Conservation (phyloP, 2,329 filamentous ascomycete genomes). For the Penicillium sp. region DNA sequence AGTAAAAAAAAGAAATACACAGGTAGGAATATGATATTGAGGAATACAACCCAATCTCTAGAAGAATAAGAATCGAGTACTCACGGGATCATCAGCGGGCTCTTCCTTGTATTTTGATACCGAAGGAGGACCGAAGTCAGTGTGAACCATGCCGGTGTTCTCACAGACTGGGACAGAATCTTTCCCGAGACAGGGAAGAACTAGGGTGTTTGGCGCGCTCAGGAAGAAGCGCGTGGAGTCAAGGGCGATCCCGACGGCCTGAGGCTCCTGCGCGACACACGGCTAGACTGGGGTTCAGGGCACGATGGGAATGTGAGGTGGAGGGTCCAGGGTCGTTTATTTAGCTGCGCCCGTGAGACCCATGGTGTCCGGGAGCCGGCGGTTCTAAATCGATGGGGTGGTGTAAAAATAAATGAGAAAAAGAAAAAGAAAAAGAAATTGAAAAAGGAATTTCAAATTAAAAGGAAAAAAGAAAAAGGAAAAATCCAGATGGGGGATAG, state of each 20-base stretch:
- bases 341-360: conserved; percentile 35
- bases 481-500: conserved; percentile 9
- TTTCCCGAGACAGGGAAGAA: neutral
- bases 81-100: conserved; percentile 48
- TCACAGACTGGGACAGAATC: conserved; percentile 23
- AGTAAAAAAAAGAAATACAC: conserved; percentile 8
- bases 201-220: conserved; percentile 13
- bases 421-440: conserved; percentile 11
- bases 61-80: conserved; percentile 25
- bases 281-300: conserved; percentile 26
- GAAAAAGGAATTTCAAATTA: conserved; percentile 9
- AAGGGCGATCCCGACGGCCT: conserved; percentile 19
- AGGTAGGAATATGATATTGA: conserved; percentile 23
- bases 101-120: conserved; percentile 50
- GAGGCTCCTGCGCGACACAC: conserved; percentile 31
- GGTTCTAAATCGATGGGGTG: neutral
- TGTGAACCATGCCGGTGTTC: conserved; percentile 45
- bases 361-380: conserved; percentile 12
- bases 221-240: conserved; percentile 17
- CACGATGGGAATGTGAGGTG: conserved; percentile 27
- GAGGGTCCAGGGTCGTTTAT: conserved; percentile 43
- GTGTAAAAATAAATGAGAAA: conserved; percentile 4
- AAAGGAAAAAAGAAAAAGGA: conserved; percentile 9
- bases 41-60: conserved; percentile 8
- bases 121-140: conserved; percentile 39